phyloP scores from a whole-genome alignment of 1,284 basidiomycete species.

The Abortiporus biennis region DNA sequence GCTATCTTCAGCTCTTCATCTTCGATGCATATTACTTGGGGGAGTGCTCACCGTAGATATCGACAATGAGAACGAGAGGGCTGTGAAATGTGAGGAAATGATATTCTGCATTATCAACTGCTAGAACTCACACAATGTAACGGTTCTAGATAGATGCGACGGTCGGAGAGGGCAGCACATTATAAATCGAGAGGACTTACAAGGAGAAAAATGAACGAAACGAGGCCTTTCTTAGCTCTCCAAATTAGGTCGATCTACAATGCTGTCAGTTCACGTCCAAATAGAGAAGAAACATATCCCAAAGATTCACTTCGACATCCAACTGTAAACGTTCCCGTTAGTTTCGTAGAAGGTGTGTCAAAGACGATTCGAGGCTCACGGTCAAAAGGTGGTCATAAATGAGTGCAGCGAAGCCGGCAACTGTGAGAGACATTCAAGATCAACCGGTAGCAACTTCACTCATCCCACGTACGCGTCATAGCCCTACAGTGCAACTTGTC shows the following conservation, averaged over 20 bases:
- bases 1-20: too few relatives aligned
- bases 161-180: constrained; percentile 2
- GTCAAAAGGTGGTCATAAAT: constrained; percentile 25
- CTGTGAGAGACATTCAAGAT: constrained; percentile 10
- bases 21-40: too few relatives aligned
- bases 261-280: neutral
- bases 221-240: constrained; percentile 20
- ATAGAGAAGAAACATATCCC: neutral
- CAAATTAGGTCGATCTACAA: constrained; percentile 22
- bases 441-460: neutral
- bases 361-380: constrained; percentile 12
- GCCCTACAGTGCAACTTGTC: constrained; percentile 15
- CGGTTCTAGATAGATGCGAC: constrained; percentile 18
- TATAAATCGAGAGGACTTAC: constrained; percentile 12
- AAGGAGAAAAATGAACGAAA: constrained; percentile 23
- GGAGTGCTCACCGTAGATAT: constrained; percentile 25
- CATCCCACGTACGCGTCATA: constrained; percentile 20
- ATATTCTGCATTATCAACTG: neutral
- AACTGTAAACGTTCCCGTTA: constrained; percentile 15
- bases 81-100: constrained; percentile 7
- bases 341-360: neutral
- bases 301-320: constrained; percentile 18
- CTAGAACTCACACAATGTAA: constrained; percentile 21
- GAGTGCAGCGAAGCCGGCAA: constrained; percentile 23
- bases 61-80: constrained; percentile 23